Base-by-base conservation (phyloP, 148 eudicot species). In the Chenopodium formosanum region DNA sequence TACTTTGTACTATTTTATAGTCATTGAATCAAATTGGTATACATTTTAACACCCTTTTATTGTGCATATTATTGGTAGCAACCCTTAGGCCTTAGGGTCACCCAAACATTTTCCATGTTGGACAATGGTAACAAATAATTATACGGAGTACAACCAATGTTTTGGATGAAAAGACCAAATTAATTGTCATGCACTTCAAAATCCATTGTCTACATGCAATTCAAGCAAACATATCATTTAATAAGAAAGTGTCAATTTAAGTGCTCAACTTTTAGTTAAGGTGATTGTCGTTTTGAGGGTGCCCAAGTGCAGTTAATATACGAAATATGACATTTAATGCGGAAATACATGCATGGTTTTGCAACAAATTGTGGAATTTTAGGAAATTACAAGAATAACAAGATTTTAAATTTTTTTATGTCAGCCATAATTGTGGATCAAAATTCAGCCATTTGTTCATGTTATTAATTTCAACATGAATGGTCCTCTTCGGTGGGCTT, bases 331-430 rank as follows among this genome's bases (percentile, higher is more conserved):
- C 44, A 31, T 1, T 9, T 69, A 14, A 16, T 31, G 46, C 17
- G 46, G 46, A 69, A 69, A 69, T 69, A 31, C 72, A 69, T 69
- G 72, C 72, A 69, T 69, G 72, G 19, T 22, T 71, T 16, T 1
- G 73, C 48, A 70, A 47, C 73, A 37, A 70, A 34, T 70, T 70
- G 48, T 34, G 73, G 50, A 70, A 70, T 32, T 32, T n/a, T 34
- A 70, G 47, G 27, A 71, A 25, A 14, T 56, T 17, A 9, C 5
- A 22, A 4, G 22, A 10, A 27, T 48, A 44, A 71, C 74, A 71
- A 40, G 7, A 40, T 10, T 40, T 37, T 40, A 6, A 4, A 40
- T 40, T 40, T 40, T 40, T 40, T 40, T 40, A 40, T 40, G 44
- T 40, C 44, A 70, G 74, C 50, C 50, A 70, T 0, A 40, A 70